Conservation (phyloP, 306 rosid genomes). For the Trifolium repens region DNA sequence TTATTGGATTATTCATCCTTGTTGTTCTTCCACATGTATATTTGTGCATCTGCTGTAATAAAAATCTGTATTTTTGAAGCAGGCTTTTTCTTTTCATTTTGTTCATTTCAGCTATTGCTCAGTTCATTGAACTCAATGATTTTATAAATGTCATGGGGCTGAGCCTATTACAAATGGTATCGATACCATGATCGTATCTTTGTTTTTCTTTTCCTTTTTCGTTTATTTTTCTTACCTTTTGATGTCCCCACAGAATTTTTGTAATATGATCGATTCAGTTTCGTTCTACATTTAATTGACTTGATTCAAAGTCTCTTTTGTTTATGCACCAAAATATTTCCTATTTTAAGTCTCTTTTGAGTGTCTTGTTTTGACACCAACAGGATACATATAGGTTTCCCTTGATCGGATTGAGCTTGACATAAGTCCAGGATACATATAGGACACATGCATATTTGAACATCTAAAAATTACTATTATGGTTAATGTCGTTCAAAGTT, state of each 20-base stretch:
- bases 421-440: no score
- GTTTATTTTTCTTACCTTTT: no score
- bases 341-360: no score
- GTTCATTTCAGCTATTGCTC: constrained; percentile 21
- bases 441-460: no score
- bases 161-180: not conserved
- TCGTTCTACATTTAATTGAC: not conserved
- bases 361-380: no score
- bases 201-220: no score
- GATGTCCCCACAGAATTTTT: not conserved
- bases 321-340: no score
- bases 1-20: constrained; percentile 20
- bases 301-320: no score
- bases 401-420: no score
- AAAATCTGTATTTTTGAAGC: constrained; percentile 19
- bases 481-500: no score
- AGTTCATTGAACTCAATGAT: constrained; percentile 8
- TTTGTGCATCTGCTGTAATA: not conserved
- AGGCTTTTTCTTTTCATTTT: not conserved
- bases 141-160: constrained; percentile 7
- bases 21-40: constrained; percentile 17
- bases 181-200: not conserved
- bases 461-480: no score
- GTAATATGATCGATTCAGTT: not conserved
- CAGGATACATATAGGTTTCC: no score